Evolutionary conservation across 352 stramenopile species (phyloP).

Genomic region (Pythium rishiriense): DNA sequence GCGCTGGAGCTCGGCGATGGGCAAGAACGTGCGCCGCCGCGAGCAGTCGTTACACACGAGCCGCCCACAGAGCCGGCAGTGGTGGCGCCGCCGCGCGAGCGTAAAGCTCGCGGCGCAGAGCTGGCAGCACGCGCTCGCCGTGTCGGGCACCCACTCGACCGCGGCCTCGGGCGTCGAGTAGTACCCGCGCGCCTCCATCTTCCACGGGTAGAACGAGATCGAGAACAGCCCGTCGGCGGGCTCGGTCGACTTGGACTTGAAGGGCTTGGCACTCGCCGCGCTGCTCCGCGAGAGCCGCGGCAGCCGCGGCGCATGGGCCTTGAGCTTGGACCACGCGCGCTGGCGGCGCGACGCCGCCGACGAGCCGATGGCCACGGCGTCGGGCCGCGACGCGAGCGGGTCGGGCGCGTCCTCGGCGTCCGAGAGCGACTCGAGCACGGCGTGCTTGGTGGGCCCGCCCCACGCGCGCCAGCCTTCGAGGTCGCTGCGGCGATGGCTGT

Average conservation of each 20-base stretch:
- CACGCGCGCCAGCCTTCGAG: not conserved
- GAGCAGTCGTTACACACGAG: conserved; percentile 76
- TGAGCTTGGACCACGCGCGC: conserved; percentile 14
- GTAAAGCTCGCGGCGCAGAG: conserved; percentile 59
- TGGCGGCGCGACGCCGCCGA: not conserved
- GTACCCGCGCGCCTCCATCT: conserved; percentile 63
- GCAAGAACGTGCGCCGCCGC: conserved; percentile 64
- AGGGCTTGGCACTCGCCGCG: conserved; percentile 19
- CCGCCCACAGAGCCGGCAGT: conserved; percentile 79
- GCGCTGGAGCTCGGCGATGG: conserved; percentile 41
- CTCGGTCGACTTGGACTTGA: conserved; percentile 1
- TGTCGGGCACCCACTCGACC: conserved; percentile 75
- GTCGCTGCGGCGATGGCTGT: not conserved
- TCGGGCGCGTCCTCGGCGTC: not conserved
- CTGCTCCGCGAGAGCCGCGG: not conserved
- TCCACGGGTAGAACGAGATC: conserved; percentile 79
- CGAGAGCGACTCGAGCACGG: not conserved
- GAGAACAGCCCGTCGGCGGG: conserved; percentile 60
- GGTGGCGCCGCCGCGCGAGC: conserved; percentile 73
- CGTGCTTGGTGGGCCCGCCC: not conserved
- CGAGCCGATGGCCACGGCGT: not conserved
- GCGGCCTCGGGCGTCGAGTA: conserved; percentile 70
- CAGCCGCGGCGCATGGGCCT: not conserved
- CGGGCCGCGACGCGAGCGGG: no score
- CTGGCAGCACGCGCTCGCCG: conserved; percentile 59